Evolutionary conservation across 169 alveolate genomes (phyloP).

Genomic region (Eimeria maxima): DNA sequence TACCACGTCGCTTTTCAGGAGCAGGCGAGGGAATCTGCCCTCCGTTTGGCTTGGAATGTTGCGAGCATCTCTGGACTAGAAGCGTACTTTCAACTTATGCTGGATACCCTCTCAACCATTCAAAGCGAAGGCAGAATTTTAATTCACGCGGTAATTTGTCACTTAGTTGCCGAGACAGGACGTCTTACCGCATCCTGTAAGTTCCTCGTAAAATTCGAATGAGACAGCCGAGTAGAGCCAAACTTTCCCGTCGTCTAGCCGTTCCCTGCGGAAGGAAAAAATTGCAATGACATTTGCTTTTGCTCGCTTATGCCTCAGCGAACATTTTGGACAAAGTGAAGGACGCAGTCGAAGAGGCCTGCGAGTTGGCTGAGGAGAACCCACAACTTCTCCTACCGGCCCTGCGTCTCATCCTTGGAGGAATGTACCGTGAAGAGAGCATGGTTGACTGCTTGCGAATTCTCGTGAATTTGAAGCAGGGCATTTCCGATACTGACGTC

Average conservation of each 20-base stretch:
- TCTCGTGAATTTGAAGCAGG: constrained; percentile 16
- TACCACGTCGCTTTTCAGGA: background rate
- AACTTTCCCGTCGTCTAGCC: background rate
- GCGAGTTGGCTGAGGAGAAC: constrained; percentile 2
- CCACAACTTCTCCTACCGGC: background rate
- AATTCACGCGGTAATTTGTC: constrained; percentile 8
- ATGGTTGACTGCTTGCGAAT: constrained; percentile 5
- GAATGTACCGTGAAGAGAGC: background rate
- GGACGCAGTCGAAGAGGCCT: constrained; percentile 62
- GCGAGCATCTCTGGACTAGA: constrained; percentile 28
- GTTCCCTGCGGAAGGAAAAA: background rate
- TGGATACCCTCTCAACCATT: background rate
- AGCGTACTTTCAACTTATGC: constrained; percentile 4
- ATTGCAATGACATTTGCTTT: too few species aligned
- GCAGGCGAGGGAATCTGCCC: background rate
- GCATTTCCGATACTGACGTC: background rate
- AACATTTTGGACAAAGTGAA: constrained; percentile 15
- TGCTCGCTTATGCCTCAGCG: constrained; percentile 5
- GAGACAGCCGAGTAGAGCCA: background rate
- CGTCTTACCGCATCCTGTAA: constrained; percentile 9
- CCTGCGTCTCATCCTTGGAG: background rate
- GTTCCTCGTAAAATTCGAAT: background rate
- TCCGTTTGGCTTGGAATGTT: background rate
- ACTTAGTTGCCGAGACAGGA: background rate
- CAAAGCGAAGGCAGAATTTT: background rate